Conservation (phyloP, 2,329 filamentous ascomycete genomes). For the Ceratocystis lukuohia region DNA sequence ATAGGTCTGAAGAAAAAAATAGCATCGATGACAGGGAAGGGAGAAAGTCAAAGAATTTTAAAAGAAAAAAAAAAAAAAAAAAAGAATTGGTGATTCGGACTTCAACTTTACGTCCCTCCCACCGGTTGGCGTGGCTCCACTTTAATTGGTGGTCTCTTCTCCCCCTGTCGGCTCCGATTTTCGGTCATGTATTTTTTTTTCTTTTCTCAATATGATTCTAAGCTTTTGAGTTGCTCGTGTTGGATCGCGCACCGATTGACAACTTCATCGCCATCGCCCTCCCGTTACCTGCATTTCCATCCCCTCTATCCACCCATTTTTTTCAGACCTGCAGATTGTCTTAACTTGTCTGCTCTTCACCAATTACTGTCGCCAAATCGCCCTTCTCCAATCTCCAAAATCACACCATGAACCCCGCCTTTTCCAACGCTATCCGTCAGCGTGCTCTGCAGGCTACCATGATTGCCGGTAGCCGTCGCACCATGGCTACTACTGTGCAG, state of each 20-base stretch:
- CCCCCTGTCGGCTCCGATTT: constrained; percentile 17
- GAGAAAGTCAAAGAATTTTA: too few relatives aligned
- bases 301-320: not conserved
- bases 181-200: constrained; percentile 15
- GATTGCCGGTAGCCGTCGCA: constrained; percentile 25
- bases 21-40: too few relatives aligned
- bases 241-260: not conserved
- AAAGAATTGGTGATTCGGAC: not conserved
- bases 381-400: constrained; percentile 4
- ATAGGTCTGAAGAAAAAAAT: too few relatives aligned
- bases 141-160: not conserved
- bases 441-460: constrained; percentile 20
- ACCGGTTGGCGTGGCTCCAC: not conserved
- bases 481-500: constrained; percentile 42
- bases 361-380: not conserved
- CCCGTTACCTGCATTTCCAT: not conserved
- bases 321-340: not conserved
- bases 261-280: not conserved
- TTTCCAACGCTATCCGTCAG: constrained; percentile 19
- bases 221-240: not conserved
- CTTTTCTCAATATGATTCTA: not conserved
- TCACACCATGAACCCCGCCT: constrained; percentile 15
- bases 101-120: not conserved
- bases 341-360: not conserved
- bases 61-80: too few relatives aligned